Evolutionary conservation across 2,329 filamentous ascomycete species (phyloP), one percentile per base, ranked within the genome.

Genomic region (Colletotrichum cuscutae): DNA sequence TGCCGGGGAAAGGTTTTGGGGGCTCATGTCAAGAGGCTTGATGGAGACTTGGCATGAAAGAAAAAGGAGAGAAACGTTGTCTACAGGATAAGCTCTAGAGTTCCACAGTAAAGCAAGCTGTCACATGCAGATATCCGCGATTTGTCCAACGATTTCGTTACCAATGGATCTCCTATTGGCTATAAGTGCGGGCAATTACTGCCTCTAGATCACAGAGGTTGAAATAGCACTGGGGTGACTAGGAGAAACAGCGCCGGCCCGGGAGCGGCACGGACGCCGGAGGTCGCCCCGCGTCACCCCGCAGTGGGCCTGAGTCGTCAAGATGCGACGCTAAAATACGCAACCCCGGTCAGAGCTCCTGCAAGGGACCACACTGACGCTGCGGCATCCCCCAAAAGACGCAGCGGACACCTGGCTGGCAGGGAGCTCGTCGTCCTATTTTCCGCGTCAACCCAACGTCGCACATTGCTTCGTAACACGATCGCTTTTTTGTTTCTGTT

Each of bases 351-450:
- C 66, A 73, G 56, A 71, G 71, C 60, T 73, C 54, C 66, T 73
- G 71, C 71, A 73, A 73, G 71, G 71, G 71, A 71, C 56, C 67
- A 58, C 49, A 61, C 60, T 72, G 71, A 72, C 56, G 62, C 62
- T 62, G 24, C 26, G 64, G 60, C 35, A 68, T 68, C 15, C 58
- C 64, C 22, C 30, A 26, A 59, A 35, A 52, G 19, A 49, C 42
- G 42, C 57, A 65, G 37, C 70, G 54, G 60, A 72, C 71, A 65
- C 71, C 71, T 73, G 71, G 71, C 66, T 57, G 54, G n/a, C 62
- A 32, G 32, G 37, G 57, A 72, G 54, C 60, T 64, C 35, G 8
- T 9, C 37, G 19, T 49, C 46, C 35, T 15, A 57, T 37, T 73
- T 61, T 61, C 65, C 35, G 46, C 53, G 53, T 59, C 53, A 22